phyloP scores from a whole-genome alignment of 768 basidiomycete genomes.

The Suillus variegatus region DNA sequence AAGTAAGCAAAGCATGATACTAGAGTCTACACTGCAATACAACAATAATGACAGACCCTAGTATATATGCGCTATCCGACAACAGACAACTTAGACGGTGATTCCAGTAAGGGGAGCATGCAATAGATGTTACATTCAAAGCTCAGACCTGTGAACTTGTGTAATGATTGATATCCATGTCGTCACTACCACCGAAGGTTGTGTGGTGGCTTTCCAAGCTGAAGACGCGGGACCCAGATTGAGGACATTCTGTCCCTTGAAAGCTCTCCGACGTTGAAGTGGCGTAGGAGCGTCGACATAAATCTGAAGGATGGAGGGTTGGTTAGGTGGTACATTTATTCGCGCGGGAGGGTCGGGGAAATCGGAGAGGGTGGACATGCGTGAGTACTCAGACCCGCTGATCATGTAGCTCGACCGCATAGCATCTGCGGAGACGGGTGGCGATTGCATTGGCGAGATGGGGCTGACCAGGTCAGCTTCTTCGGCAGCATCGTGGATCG shows the following conservation, averaged over 20 bases:
- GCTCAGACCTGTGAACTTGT: constrained; percentile 13
- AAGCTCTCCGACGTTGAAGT: neutral
- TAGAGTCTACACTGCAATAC: neutral
- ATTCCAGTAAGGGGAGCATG: neutral
- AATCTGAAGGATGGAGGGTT: constrained; percentile 45
- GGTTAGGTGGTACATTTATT: constrained; percentile 25
- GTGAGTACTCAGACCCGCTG: constrained; percentile 51
- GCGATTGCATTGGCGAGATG: constrained; percentile 20
- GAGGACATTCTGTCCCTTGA: constrained; percentile 5
- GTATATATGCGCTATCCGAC: neutral
- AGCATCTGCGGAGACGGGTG: constrained; percentile 29
- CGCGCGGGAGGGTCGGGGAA: constrained; percentile 65
- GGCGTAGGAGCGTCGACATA: constrained; percentile 37
- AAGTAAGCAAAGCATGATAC: neutral
- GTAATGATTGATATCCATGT: constrained; percentile 22
- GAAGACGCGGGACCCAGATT: constrained; percentile 6
- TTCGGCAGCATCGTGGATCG: constrained; percentile 18
- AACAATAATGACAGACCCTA: neutral
- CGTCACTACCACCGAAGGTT: constrained; percentile 30
- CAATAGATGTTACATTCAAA: constrained; percentile 13
- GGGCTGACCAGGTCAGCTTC: constrained; percentile 14
- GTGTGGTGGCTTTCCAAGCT: constrained; percentile 20
- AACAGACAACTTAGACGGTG: neutral
- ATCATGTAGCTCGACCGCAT: constrained; percentile 64
- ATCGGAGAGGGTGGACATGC: constrained; percentile 72